These are phyloP conservation scores for Exophiala sp. DNA, from an alignment of 2,329 filamentous ascomycete genomes.

Conservation along the genomic window DNA sequence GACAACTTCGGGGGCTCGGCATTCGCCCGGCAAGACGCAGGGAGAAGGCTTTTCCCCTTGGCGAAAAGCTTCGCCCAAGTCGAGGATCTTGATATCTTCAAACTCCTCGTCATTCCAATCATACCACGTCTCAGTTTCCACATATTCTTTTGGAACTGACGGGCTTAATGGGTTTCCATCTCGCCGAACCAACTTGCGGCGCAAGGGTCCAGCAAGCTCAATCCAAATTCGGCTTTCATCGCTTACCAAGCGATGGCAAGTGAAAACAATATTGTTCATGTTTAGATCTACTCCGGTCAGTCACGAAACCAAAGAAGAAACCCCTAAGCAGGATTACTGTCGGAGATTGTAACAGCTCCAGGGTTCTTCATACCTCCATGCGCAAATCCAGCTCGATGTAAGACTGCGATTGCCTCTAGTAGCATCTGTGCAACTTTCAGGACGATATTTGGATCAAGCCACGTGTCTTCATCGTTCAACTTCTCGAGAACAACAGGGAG, in stretches of 20 bases:
- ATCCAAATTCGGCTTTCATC: conserved; percentile 3
- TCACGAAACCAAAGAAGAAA: neutral
- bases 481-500: conserved; percentile 5
- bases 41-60: conserved; percentile 4
- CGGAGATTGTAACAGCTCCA: neutral
- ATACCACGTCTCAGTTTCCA: conserved; percentile 8
- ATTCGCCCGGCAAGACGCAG: conserved; percentile 10
- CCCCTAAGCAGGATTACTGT: too few species aligned
- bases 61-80: conserved; percentile 15
- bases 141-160: conserved; percentile 12
- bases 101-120: conserved; percentile 1
- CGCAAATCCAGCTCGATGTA: conserved; percentile 15
- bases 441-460: neutral
- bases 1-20: conserved; percentile 18
- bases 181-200: conserved; percentile 2
- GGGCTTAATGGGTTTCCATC: conserved; percentile 8
- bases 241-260: neutral
- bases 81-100: conserved; percentile 14
- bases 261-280: conserved; percentile 18
- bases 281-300: conserved; percentile 12
- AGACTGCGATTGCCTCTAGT: conserved; percentile 14
- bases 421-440: conserved; percentile 11
- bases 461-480: neutral
- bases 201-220: neutral
- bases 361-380: conserved; percentile 19